phyloP scores from a whole-genome alignment of 257 asterid genomes.

The Solanum etuberosum region DNA sequence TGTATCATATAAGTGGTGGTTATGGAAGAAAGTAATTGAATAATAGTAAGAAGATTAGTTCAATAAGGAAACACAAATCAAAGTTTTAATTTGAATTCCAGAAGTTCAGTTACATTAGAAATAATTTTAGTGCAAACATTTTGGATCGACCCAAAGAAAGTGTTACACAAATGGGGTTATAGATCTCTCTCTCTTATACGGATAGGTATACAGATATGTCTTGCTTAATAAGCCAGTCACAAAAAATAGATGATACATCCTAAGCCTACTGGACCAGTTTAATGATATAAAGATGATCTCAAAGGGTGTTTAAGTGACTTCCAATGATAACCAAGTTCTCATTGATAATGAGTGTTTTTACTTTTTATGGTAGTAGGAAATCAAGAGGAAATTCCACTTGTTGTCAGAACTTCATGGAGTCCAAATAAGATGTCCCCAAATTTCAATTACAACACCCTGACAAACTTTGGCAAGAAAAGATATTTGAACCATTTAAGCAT shows the following conservation, averaged over 20 bases:
- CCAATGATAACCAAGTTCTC: background rate
- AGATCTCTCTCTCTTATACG: too few relatives aligned
- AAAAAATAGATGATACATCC: background rate
- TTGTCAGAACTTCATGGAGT: background rate
- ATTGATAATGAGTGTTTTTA: background rate
- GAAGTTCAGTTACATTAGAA: too few relatives aligned
- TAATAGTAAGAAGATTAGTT: too few relatives aligned
- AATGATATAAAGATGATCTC: background rate
- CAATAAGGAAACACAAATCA: too few relatives aligned
- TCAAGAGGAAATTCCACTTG: background rate
- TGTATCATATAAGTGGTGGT: too few relatives aligned
- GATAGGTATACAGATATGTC: too few relatives aligned
- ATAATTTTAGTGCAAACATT: too few relatives aligned
- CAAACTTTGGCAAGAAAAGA: background rate
- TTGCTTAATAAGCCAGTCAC: background rate
- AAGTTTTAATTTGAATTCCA: too few relatives aligned
- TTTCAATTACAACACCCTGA: background rate
- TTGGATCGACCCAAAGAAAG: too few relatives aligned
- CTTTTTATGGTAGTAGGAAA: background rate
- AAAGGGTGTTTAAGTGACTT: background rate
- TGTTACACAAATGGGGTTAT: too few relatives aligned
- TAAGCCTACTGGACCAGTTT: background rate
- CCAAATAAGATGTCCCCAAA: background rate
- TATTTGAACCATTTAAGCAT: background rate
- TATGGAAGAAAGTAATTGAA: too few relatives aligned